Evolutionary conservation across 164 flowering plant genomes (phyloP), one percentile per base, ranked within the genome.

Genomic region (Vitis rupestris): DNA sequence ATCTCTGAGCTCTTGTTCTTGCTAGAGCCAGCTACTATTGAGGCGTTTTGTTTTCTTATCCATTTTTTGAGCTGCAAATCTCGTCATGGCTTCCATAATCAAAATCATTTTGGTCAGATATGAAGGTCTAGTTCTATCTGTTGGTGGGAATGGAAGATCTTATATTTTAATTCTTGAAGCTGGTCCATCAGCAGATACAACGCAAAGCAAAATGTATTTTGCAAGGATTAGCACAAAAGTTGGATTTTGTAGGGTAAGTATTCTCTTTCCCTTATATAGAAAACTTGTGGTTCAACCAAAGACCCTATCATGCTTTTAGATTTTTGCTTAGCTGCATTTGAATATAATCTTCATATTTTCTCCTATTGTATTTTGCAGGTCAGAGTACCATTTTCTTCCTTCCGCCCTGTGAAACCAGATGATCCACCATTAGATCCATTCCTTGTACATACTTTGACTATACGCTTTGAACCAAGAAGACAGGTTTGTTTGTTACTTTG

Each of bases 101-200:
- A 53, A 50, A 37, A 47, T 19, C 3, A 51, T 64, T 47, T 58
- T 60, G 67, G 29, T 72, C 66, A 94, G 97, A 81, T 94, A 94
- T 77, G 98, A 95, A 73, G 99, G 99, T 55, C 81, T 95, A 53
- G 81, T 95, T 63, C 84, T 95, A 50, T 92, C 98, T 64, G 90
- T 95, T 70, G 99, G 99, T 65, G 99, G 99, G 48, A 95, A 93
- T 80, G 99, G 99, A 66, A 90, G 98, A 81, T 87, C 99, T 29
- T 93, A 81, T 75, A 81, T 88, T 64, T 50, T 95, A 70, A 90
- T 95, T 78, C 96, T 93, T 75, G 98, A 92, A 87, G 92, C 96
- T 65, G 99, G 98, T 66, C 97, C 99, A 59, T 81, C 83, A 53
- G 90, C 86, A 2, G 97, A 94, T 79, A 82, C 88, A 58, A 71